phyloP scores from a whole-genome alignment of 352 stramenopile genomes.

The Phytophthora sp. region DNA sequence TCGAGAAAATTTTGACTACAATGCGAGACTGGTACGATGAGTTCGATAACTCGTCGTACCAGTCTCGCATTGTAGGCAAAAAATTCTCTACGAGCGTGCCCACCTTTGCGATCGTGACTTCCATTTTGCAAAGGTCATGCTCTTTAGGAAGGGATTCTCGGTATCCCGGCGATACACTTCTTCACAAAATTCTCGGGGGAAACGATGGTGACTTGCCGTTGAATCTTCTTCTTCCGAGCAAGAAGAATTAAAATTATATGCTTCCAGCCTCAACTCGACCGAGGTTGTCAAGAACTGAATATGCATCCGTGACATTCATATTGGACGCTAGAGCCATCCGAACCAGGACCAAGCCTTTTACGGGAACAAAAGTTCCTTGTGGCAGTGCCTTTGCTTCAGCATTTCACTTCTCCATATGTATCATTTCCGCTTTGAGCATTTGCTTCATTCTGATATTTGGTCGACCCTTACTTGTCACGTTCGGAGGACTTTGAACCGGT shows the following conservation, averaged over 20 bases:
- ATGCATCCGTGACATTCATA: neutral
- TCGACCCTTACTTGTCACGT: neutral
- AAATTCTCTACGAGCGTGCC: constrained; percentile 1
- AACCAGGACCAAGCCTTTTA: constrained; percentile 7
- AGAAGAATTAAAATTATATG: neutral
- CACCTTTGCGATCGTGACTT: neutral
- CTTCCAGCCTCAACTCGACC: neutral
- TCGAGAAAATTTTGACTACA: too few relatives aligned
- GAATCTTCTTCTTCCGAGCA: neutral
- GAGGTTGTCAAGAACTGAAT: neutral
- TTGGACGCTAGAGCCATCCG: neutral
- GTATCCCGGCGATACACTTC: constrained; percentile 12
- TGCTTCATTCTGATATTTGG: constrained; percentile 2
- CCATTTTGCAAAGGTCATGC: neutral
- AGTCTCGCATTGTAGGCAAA: neutral
- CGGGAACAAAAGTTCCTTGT: constrained; percentile 4
- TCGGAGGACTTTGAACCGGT: neutral
- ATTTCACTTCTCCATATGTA: neutral
- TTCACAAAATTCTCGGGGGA: neutral
- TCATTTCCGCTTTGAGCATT: neutral
- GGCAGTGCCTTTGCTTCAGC: neutral
- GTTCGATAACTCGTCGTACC: neutral
- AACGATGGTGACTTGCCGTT: neutral
- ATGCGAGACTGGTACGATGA: too few relatives aligned
- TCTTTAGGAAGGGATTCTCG: constrained; percentile 2